Evolutionary conservation across 306 rosid species (phyloP).

Genomic region (Coriaria nepalensis): DNA sequence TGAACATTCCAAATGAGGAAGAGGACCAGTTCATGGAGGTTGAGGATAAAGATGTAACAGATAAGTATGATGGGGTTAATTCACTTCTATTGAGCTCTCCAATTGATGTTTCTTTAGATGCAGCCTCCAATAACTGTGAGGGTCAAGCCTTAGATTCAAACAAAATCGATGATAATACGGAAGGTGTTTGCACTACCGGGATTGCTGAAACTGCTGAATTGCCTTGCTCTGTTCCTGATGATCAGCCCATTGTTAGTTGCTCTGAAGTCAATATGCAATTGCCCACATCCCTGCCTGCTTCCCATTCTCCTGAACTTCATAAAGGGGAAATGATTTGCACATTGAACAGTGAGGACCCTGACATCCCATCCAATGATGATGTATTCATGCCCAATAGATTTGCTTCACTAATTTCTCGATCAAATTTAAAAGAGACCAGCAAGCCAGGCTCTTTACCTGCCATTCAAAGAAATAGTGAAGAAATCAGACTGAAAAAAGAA

Average conservation of each 20-base stretch:
- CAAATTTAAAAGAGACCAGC: conserved; percentile 18
- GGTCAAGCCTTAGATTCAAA: conserved; percentile 18
- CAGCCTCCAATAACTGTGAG: conserved; percentile 16
- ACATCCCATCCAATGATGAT: conserved; percentile 43
- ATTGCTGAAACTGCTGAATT: conserved; percentile 16
- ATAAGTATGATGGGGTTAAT: conserved; percentile 26
- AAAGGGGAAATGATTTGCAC: conserved; percentile 26
- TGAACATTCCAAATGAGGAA: conserved; percentile 24
- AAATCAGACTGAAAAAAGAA: conserved; percentile 26
- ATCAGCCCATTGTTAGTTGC: conserved; percentile 14
- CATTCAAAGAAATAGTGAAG: conserved; percentile 18
- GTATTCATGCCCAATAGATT: not conserved
- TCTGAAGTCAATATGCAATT: conserved; percentile 21
- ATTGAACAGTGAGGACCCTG: conserved; percentile 52
- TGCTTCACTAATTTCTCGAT: conserved; percentile 9
- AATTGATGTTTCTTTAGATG: conserved; percentile 23
- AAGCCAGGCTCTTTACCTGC: conserved; percentile 14
- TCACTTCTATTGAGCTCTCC: conserved; percentile 32
- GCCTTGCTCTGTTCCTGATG: conserved; percentile 15
- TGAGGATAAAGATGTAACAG: conserved; percentile 27
- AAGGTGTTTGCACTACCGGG: conserved; percentile 13
- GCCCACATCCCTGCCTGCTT: conserved; percentile 13
- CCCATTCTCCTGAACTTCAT: conserved; percentile 12
- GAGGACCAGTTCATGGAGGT: conserved; percentile 21
- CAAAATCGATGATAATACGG: conserved; percentile 12